Evolutionary conservation across 2,329 filamentous ascomycete genomes (phyloP).

Genomic region (Zymoseptoria brevis): DNA sequence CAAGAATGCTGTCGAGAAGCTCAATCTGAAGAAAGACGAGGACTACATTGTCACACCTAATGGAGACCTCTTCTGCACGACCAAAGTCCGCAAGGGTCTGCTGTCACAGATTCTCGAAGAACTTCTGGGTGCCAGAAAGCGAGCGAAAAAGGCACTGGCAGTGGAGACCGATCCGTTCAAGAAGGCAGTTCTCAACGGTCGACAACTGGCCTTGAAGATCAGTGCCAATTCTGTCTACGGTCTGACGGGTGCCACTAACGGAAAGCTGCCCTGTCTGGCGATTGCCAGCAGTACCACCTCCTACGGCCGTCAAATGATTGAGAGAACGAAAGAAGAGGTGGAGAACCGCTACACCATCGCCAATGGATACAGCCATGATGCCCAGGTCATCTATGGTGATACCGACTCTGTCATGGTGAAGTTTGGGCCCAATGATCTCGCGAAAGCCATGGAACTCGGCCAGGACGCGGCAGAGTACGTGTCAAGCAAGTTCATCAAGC

Average conservation of each 20-base stretch:
- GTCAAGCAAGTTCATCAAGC: conserved; percentile 85
- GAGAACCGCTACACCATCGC: conserved; percentile 82
- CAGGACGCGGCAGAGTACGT: conserved; percentile 84
- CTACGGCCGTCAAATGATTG: conserved; percentile 98
- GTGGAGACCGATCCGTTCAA: conserved; percentile 92
- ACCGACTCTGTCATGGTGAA: conserved; percentile 99
- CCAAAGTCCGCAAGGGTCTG: conserved; percentile 81
- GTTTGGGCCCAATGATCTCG: conserved; percentile 81
- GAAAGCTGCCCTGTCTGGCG: conserved; percentile 86
- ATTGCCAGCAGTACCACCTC: conserved; percentile 96
- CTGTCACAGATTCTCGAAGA: conserved; percentile 94
- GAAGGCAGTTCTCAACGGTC: conserved; percentile 94
- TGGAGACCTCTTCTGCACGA: conserved; percentile 83
- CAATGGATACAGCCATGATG: conserved; percentile 90
- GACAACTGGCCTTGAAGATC: conserved; percentile 90
- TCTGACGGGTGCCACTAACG: conserved; percentile 89
- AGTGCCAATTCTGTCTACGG: conserved; percentile 98
- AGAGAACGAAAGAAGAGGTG: conserved; percentile 93
- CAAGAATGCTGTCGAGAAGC: conserved; percentile 66
- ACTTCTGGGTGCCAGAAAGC: conserved; percentile 81
- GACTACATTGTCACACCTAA: conserved; percentile 97
- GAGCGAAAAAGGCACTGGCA: conserved; percentile 83
- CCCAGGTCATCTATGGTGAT: conserved; percentile 96
- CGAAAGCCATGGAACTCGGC: conserved; percentile 89
- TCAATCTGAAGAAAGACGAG: conserved; percentile 73